These are phyloP conservation scores for Colletotrichum limetticola DNA, from an alignment of 2,329 filamentous ascomycete genomes.

Conservation along the genomic window DNA sequence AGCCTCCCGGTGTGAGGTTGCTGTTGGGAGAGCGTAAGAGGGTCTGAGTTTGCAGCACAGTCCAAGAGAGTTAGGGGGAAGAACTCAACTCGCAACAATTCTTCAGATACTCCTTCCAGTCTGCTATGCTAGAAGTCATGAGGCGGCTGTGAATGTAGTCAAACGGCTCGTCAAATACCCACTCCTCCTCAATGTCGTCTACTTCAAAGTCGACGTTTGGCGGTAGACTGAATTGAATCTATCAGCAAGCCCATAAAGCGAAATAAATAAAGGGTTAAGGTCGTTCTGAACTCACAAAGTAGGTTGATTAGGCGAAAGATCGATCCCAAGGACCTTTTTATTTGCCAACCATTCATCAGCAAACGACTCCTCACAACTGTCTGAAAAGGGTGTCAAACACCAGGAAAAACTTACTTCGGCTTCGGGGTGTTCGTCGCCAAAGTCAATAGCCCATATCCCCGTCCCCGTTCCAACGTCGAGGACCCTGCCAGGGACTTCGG, in stretches of 20 bases:
- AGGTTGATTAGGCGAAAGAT: neutral
- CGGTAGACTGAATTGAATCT: neutral
- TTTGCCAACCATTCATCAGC: neutral
- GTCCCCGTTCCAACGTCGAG: neutral
- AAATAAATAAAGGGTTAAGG: too few relatives aligned
- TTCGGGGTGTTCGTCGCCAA: neutral
- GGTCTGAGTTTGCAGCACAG: too few relatives aligned
- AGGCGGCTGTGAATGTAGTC: neutral
- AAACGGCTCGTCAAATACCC: neutral
- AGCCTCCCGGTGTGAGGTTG: neutral
- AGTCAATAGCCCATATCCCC: neutral
- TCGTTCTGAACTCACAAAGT: neutral
- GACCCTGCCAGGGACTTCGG: neutral
- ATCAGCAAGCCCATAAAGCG: too few relatives aligned
- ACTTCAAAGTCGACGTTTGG: neutral
- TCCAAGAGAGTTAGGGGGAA: neutral
- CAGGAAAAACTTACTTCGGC: too few relatives aligned
- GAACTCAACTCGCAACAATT: neutral
- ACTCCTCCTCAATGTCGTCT: neutral
- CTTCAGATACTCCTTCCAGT: neutral
- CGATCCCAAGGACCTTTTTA: neutral
- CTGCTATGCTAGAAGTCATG: neutral
- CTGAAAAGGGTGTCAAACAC: neutral
- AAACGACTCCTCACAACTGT: neutral
- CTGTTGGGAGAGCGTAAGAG: neutral